Evolutionary conservation across 768 basidiomycete species (phyloP).

Genomic region (Leccinum uliginosum): DNA sequence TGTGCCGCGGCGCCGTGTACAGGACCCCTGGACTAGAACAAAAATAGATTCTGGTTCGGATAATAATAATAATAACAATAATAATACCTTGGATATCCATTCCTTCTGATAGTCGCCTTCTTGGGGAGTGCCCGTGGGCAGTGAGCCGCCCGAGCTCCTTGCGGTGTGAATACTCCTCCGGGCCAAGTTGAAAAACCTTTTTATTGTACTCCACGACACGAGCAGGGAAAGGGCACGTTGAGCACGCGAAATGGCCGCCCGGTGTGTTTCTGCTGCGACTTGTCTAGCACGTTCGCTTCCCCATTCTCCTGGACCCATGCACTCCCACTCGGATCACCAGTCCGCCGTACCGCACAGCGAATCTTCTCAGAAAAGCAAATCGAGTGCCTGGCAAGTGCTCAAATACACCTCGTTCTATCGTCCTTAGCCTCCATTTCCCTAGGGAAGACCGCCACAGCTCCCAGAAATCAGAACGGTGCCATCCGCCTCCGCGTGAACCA

Average conservation of each 20-base stretch:
- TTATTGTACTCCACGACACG: constrained; percentile 1
- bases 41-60: constrained; percentile 2
- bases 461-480: constrained; percentile 18
- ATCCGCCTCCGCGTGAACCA: constrained; percentile 22
- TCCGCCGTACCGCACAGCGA: constrained; percentile 24
- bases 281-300: constrained; percentile 20
- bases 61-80: constrained; percentile 6
- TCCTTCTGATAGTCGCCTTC: constrained; percentile 10
- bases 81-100: constrained; percentile 10
- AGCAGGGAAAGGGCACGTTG: constrained; percentile 7
- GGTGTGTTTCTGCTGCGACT: not conserved
- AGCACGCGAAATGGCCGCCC: constrained; percentile 13
- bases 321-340: constrained; percentile 31
- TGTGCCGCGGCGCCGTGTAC: constrained; percentile 28
- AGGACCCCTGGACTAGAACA: constrained; percentile 15
- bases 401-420: constrained; percentile 18
- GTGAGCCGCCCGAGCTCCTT: constrained; percentile 3
- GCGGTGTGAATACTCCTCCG: constrained; percentile 12
- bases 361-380: constrained; percentile 21
- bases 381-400: constrained; percentile 26
- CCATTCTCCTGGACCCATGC: constrained; percentile 18
- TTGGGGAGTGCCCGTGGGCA: constrained; percentile 1
- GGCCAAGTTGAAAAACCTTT: constrained; percentile 3
- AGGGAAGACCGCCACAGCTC: constrained; percentile 27
- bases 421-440: constrained; percentile 16